phyloP scores from a whole-genome alignment of 208 protist genomes.

The Crithidia acanthocephali region DNA sequence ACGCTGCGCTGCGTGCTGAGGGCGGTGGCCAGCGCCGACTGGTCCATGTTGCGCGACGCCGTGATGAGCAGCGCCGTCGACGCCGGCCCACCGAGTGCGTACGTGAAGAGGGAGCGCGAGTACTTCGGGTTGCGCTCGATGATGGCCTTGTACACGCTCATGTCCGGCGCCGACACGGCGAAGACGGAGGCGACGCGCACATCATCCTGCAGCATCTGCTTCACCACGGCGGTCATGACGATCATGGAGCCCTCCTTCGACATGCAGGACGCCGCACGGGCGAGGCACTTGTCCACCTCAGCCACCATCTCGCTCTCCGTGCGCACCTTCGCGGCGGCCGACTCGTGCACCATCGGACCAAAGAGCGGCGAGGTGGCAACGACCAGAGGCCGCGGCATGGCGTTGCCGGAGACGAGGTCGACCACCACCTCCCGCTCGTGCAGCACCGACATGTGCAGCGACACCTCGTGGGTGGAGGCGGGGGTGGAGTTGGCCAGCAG shows the following conservation, averaged over 20 bases:
- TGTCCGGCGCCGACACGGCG: conserved; percentile 37
- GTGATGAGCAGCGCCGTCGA: conserved; percentile 48
- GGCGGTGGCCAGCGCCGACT: conserved; percentile 26
- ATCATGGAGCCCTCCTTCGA: conserved; percentile 39
- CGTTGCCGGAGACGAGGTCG: conserved; percentile 40
- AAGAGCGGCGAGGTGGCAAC: conserved; percentile 63
- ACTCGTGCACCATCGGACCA: conserved; percentile 43
- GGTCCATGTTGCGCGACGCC: conserved; percentile 30
- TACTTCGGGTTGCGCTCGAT: conserved; percentile 34
- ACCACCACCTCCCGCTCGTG: conserved; percentile 41
- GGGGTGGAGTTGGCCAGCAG: conserved; percentile 24
- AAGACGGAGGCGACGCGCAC: conserved; percentile 59
- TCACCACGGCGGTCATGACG: conserved; percentile 56
- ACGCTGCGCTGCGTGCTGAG: conserved; percentile 48
- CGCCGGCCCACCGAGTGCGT: conserved; percentile 51
- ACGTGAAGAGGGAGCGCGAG: conserved; percentile 52
- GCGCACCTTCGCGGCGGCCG: conserved; percentile 25
- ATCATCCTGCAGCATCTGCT: conserved; percentile 46
- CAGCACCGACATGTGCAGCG: conserved; percentile 58
- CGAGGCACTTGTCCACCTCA: conserved; percentile 37
- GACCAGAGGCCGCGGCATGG: conserved; percentile 24
- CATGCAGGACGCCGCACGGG: conserved; percentile 29
- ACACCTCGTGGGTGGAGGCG: conserved; percentile 30
- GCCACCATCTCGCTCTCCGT: conserved; percentile 32
- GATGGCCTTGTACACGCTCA: conserved; percentile 41